Base-by-base conservation (phyloP, 1,284 basidiomycete genomes). In the Trichosporon sp. region DNA sequence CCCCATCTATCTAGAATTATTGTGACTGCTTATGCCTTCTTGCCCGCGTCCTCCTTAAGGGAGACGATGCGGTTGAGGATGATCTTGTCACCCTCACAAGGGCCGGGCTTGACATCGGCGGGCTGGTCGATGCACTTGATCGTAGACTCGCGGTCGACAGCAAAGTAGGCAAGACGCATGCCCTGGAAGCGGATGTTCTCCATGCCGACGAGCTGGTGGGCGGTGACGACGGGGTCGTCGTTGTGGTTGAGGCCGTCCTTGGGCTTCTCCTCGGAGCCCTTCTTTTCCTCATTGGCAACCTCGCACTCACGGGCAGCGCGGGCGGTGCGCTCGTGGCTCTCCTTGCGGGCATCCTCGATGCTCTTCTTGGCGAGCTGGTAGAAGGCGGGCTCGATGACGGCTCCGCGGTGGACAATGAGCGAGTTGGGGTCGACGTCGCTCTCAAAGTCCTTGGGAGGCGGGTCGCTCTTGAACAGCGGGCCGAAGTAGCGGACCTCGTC, bases 161-260 rank as follows among this genome's bases (percentile, higher is more conserved):
- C 86, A 77, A 99, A 99, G 83, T 98, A 99, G 2, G 90, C 96
- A 56, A 96, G 88, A 19, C 96, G 87, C 80, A 99, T 85, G 19
- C 92, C 96, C 81, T 99, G 96, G 87, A 99, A 99, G 56, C 96
- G 85, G 59, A 99, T 87, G 76, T 89, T 90, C 80, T 99, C 96
- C 77, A 90, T 89, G 21, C 96, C 95, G 37, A 95, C 85, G 46
- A 96, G 84, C 79, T 92, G 90, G 63, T 89, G 89, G 44, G 86
- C 88, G 5, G 86, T 90, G 25, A 87, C 88, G 61, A 86, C 72
- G 13, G 80, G 80, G 59, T 78, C 79, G 63, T 81, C 85, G 27
- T 21, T 60, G 52, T 65, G 66, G 8, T 27, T 62, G 21, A 27
- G 8, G 23, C 46, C 27, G 46, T 52, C 44, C 58, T 40, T 23